Evolutionary conservation across 2,329 filamentous ascomycete genomes (phyloP).

Genomic region (Huntiella savannae): DNA sequence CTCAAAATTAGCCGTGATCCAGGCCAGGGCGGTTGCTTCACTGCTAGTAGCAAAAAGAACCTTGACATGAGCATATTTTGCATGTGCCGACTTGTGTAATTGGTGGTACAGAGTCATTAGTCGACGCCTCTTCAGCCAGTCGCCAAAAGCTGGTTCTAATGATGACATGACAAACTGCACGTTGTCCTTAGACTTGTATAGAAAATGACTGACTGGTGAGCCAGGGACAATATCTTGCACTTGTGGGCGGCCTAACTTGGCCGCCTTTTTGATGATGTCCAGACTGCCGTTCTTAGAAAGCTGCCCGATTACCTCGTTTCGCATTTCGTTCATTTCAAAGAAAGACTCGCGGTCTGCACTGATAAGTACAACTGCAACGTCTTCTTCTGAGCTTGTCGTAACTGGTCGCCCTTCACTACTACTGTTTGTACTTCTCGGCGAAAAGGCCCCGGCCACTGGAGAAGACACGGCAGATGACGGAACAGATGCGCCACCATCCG

Average conservation of each 20-base stretch:
- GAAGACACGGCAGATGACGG: neutral
- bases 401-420: neutral
- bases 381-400: constrained; percentile 42
- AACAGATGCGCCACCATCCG: constrained; percentile 20
- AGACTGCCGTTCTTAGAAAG: constrained; percentile 60
- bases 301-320: constrained; percentile 43
- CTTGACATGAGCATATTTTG: constrained; percentile 66
- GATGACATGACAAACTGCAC: constrained; percentile 92
- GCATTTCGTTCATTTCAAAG: constrained; percentile 64
- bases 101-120: constrained; percentile 72
- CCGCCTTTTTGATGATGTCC: constrained; percentile 51
- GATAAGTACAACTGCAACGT: constrained; percentile 83
- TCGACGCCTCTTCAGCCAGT: constrained; percentile 41
- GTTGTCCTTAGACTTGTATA: constrained; percentile 87
- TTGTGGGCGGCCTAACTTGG: constrained; percentile 49
- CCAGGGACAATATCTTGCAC: constrained; percentile 62
- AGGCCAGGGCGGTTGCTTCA: constrained; percentile 67
- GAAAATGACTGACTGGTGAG: constrained; percentile 68
- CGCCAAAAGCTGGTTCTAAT: constrained; percentile 47
- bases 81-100: constrained; percentile 70
- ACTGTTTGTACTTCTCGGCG: neutral
- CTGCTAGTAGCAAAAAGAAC: constrained; percentile 61
- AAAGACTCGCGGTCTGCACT: constrained; percentile 88
- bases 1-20: constrained; percentile 82
- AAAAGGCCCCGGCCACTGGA: neutral